Evolutionary conservation across 805 yeast genomes (phyloP), one percentile per base, ranked within the genome.

Genomic region (Pichia scutulata): DNA sequence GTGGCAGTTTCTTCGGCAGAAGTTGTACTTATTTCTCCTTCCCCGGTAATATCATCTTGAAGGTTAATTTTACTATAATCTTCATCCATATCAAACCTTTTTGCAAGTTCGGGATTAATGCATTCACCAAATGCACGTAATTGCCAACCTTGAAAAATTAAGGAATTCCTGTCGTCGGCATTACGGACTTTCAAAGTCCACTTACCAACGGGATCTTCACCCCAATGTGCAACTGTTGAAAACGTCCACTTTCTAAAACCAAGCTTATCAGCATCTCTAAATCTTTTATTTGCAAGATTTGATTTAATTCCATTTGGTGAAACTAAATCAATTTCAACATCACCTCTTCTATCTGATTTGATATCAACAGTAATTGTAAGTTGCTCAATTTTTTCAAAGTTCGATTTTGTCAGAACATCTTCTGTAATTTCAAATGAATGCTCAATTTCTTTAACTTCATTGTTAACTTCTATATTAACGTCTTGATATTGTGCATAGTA

Each of bases 151-250:
- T 75, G 68, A 41, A 93, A 73, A 1, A 60, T 68, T 2, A 75
- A 65, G 2, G 63, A 61, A 50, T 71, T 69, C 1, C 60, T 66
- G 8, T 65, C 70, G 19, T 63, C 66, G 39, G 69, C 67, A 46
- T 77, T 75, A n/a, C 64, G 60, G 2, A 90, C 90, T 55, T 75
- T 79, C 19, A 93, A 59, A 37, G 67, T 80, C 99, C 99, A 93
- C 6, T 76, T 80, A 12, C 99, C 99, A 24, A 67, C 67, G 2
- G 90, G 92, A 2, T 62, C 45, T 58, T 84, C 90, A 39, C 97
- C 97, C 97, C 98, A 93, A 65, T 93, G 98, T 1, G 96, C 97
- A n/a, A 93, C 98, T 12, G 92, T 78, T 88, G 90, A 88, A 62
- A 93, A 93, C 1, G 87, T 86, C 99, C 99, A 93, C 57, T 85